Percentiles rank a stretch among this genome's conserved stretches.
Conservation (phyloP, 106 monocot genomes). For the Acanthochlamys bracteata region DNA sequence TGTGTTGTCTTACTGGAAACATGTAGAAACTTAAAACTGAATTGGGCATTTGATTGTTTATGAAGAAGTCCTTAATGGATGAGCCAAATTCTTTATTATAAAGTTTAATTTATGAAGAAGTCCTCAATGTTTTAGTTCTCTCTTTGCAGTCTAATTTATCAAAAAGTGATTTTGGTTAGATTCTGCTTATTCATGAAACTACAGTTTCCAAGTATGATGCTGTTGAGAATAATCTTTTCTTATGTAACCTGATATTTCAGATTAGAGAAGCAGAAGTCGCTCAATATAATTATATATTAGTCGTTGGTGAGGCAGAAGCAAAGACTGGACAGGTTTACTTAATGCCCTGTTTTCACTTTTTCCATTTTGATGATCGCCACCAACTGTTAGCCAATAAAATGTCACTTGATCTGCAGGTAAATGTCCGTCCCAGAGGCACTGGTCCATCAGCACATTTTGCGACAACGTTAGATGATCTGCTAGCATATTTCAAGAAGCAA, state of each 20-base stretch:
- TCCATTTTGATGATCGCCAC: background rate
- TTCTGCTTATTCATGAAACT: background rate
- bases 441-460: conserved; percentile 33
- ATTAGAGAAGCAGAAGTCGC: conserved; percentile 85
- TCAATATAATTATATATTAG: conserved; percentile 90
- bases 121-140: background rate
- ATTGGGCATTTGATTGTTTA: background rate
- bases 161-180: too few species aligned
- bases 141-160: background rate
- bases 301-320: conserved; percentile 87
- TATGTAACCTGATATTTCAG: conserved; percentile 22
- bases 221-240: too few species aligned
- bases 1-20: background rate
- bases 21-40: background rate
- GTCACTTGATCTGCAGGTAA: conserved; percentile 43
- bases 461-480: conserved; percentile 44
- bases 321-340: conserved; percentile 54
- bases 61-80: too few species aligned
- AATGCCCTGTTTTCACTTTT: background rate
- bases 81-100: background rate
- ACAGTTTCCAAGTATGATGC: too few species aligned
- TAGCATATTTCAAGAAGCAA: conserved; percentile 48
- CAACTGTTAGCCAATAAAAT: background rate
- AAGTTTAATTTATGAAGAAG: background rate
- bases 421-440: conserved; percentile 72